Evolutionary conservation across 2,329 filamentous ascomycete genomes (phyloP), one percentile per base, ranked within the genome.

Genomic region (Penicillium sp.): DNA sequence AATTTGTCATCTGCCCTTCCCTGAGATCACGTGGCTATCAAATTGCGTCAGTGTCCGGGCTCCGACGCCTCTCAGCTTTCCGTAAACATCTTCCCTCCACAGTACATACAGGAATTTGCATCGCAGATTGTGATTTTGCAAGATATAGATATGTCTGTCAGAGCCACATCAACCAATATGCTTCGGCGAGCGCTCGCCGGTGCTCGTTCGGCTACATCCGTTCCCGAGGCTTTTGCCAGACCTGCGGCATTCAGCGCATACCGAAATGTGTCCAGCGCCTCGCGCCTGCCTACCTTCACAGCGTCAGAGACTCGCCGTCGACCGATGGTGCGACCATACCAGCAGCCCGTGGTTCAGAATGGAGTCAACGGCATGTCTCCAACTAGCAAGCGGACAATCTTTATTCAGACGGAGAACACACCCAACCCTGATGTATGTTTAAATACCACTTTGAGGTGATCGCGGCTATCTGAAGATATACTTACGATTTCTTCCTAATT

Each of bases 381-480:
- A 26, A 75, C 73, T 26, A 77, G 78, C 60, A 79, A 77, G 62
- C 89, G 94, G 67, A 93, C 88, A 26, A 96, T 99, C 78, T 99
- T 98, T 83, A 99, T 99, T 74, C 95, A 99, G 81, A 98, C 94
- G 5, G 94, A 98, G 75, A 87, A 86, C 68, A 99, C 95, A 1
- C 95, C 95, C 28, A 99, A 99, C 79, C 84, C 88, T n/a, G 93
- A 98, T 81, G 93, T 87, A 75, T 42, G 53, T 44, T 44, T 28
- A 3, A 26, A 12, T 35, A 10, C 22, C 17, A 17, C 7, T 30
- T 50, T 13, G 44, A 17, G 22, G 4, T 26, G 17, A 26, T 24
- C 15, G 35, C 24, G 12, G 10, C 6, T 53, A 37, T 33, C 15
- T 54, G 22, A 38, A 22, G 30, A 35, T 28, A 37, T 13, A 8